These are phyloP conservation scores for Bretschneidera sinensis DNA, from an alignment of 345 rosid genomes.

Conservation along the genomic window DNA sequence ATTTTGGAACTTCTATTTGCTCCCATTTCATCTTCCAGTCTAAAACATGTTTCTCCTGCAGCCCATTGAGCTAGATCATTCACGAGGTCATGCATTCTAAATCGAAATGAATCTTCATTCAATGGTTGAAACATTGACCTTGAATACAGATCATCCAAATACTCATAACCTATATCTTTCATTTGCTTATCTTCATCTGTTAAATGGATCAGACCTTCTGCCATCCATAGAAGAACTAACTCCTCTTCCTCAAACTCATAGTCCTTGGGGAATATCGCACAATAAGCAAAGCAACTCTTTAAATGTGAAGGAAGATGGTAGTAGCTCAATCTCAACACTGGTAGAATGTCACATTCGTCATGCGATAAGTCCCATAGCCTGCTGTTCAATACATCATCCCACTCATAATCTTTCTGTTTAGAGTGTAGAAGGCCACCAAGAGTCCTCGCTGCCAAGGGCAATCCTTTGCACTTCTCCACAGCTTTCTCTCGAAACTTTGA, in stretches of 20 bases:
- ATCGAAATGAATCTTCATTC: background rate
- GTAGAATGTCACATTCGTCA: constrained; percentile 8
- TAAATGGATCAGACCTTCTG: background rate
- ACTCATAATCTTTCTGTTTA: background rate
- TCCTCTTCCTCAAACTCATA: background rate
- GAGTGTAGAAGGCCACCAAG: constrained; percentile 20
- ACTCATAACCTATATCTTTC: constrained; percentile 5
- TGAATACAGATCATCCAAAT: background rate
- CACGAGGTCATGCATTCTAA: constrained; percentile 12
- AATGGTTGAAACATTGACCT: constrained; percentile 10
- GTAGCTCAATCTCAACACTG: constrained; percentile 21
- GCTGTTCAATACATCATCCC: constrained; percentile 14
- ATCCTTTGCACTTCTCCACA: constrained; percentile 19
- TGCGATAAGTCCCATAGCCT: constrained; percentile 25
- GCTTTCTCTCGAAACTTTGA: background rate
- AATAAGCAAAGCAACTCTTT: constrained; percentile 21
- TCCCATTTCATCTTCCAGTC: background rate
- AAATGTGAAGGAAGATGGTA: constrained; percentile 17
- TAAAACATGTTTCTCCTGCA: constrained; percentile 9
- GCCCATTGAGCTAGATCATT: constrained; percentile 19
- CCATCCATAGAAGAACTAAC: constrained; percentile 7
- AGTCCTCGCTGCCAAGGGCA: constrained; percentile 26
- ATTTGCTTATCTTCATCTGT: background rate
- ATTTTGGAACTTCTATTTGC: background rate
- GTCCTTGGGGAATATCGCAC: constrained; percentile 20